phyloP scores from a whole-genome alignment of 2,329 filamentous ascomycete species.

The Aurifilum marmelostoma region DNA sequence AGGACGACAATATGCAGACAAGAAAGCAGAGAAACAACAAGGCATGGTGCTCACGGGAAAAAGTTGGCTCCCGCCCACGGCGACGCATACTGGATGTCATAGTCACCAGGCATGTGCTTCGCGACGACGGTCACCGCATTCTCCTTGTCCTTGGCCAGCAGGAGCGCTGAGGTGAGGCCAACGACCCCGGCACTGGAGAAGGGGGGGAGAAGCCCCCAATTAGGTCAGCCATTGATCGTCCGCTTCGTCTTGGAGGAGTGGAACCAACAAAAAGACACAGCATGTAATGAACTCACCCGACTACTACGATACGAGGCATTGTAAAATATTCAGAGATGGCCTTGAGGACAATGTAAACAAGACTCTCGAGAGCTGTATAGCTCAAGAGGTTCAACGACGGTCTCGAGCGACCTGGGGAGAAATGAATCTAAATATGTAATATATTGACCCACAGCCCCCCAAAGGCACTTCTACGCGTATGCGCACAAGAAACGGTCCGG shows the following conservation, averaged over 20 bases:
- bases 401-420: not conserved
- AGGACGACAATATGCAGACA: too few species aligned
- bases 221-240: not conserved
- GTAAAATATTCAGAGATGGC: too few species aligned
- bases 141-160: conserved; percentile 49
- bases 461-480: not conserved
- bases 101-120: conserved; percentile 93
- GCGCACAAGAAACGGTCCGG: not conserved
- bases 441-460: not conserved
- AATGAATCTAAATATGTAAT: not conserved
- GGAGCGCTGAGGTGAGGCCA: conserved; percentile 54
- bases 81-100: conserved; percentile 87
- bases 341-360: not conserved
- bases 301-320: conserved; percentile 44
- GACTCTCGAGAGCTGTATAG: not conserved
- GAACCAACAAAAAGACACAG: not conserved
- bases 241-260: not conserved
- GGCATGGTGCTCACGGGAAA: conserved; percentile 59
- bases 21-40: too few species aligned
- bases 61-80: conserved; percentile 88
- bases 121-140: conserved; percentile 51
- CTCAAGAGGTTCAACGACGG: not conserved
- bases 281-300: conserved; percentile 39
- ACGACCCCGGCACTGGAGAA: conserved; percentile 50
- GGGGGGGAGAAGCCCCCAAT: not conserved